Base-by-base conservation (phyloP, 2,329 filamentous ascomycete species). In the Sclerotinia sclerotiorum region DNA sequence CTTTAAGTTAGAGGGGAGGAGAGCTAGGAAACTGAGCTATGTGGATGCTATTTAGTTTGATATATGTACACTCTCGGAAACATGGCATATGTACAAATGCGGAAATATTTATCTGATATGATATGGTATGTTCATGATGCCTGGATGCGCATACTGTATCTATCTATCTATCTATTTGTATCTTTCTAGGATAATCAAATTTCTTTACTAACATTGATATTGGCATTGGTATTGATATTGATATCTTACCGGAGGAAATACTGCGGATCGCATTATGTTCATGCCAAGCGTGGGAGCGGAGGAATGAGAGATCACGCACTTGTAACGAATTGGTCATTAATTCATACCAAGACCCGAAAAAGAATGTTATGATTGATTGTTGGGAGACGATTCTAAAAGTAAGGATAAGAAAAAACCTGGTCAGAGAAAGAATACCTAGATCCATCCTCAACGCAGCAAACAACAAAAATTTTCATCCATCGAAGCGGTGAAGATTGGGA, bases 401-500 rank as follows among this genome's bases (percentile, higher is more conserved):
- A 39, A 39, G 35, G 35, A 39, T 27, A 52, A 29, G 56, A 32
- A 32, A 32, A 32, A 32, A 32, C 32, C 32, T 32, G 32, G 32
- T 32, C n/a, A n/a, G n/a, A 32, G 32, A 32, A 32, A 32, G 32
- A 32, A 32, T 32, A 32, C 32, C 32, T 7, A 7, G 32, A 32
- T n/a, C n/a, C n/a, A n/a, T n/a, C 32, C 32, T 32, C 32, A 32
- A 19, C 32, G 35, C 32, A 46, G 8, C 35, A 11, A 39, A 10
- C 21, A 52, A 27, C 10, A 10, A 32, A 29, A 49, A 21, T 27
- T 39, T n/a, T 15, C n/a, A 35, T 24, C 10, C 2, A 15, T 56
- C 7, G 48, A 51, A 44, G 61, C 49, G 61, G 61, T 64, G 61
- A 64, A 64, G 61, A 32, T 44, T 54, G 61, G 61, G 61, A 32